phyloP scores from a whole-genome alignment of 352 stramenopile genomes.

The Phytopythium ostracodes region DNA sequence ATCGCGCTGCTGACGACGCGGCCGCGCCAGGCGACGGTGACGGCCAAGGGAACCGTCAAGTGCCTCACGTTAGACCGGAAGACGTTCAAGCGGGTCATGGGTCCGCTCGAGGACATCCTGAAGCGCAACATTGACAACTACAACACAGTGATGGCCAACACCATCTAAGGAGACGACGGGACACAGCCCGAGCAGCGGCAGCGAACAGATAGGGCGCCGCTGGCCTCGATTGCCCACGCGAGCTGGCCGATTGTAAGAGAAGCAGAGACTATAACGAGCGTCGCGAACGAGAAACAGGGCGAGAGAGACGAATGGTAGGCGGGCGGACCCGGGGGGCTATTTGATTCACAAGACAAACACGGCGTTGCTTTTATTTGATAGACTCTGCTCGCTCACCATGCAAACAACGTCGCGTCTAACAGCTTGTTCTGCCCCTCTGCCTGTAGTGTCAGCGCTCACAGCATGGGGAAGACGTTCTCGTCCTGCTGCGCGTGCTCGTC shows the following conservation, averaged over 20 bases:
- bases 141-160: conserved; percentile 88
- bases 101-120: conserved; percentile 86
- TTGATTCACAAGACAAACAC: conserved; percentile 3
- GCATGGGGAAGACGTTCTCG: conserved; percentile 47
- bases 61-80: conserved; percentile 90
- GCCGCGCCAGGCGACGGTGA: conserved; percentile 88
- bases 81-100: conserved; percentile 91
- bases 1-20: conserved; percentile 93
- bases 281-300: neutral
- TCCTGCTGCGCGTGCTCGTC: conserved; percentile 29
- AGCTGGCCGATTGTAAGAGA: conserved; percentile 4
- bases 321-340: neutral
- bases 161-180: conserved; percentile 53
- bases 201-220: neutral
- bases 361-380: conserved; percentile 5
- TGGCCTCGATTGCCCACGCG: neutral
- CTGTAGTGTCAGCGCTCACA: conserved; percentile 17
- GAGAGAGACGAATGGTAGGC: neutral
- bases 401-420: neutral
- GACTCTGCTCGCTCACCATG: neutral
- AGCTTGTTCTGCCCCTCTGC: too few relatives aligned
- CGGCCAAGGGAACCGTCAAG: conserved; percentile 81
- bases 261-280: conserved; percentile 5
- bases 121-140: conserved; percentile 92
- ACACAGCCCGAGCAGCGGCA: neutral